phyloP scores from a whole-genome alignment of 257 asterid species.

The Eucommia ulmoides region DNA sequence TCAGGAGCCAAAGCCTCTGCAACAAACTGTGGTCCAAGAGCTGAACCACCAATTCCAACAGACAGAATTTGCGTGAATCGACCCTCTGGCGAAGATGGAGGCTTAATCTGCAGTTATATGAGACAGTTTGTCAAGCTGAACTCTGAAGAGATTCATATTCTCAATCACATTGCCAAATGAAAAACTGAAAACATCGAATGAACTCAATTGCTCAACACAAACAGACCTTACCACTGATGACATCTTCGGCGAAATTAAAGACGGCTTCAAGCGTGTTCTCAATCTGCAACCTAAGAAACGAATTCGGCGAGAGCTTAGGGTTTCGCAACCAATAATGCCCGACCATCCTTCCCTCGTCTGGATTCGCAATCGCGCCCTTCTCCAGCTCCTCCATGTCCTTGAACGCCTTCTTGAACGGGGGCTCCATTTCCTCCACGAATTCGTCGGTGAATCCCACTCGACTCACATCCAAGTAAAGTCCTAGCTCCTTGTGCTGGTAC shows the following conservation, averaged over 20 bases:
- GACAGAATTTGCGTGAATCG: conserved; percentile 86
- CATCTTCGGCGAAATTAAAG: conserved; percentile 55
- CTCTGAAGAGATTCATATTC: background rate
- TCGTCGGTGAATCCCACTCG: conserved; percentile 82
- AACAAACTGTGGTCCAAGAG: conserved; percentile 98
- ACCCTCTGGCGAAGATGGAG: conserved; percentile 38
- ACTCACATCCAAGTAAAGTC: conserved; percentile 75
- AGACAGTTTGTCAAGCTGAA: background rate
- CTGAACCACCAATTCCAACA: conserved; percentile 97
- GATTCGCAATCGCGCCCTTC: conserved; percentile 93
- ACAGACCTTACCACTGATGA: conserved; percentile 98
- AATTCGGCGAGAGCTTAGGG: conserved; percentile 70
- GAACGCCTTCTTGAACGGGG: conserved; percentile 60
- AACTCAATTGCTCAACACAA: background rate
- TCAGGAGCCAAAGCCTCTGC: conserved; percentile 99
- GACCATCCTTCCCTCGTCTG: conserved; percentile 97
- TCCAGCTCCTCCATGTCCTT: conserved; percentile 76
- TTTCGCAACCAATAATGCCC: conserved; percentile 94
- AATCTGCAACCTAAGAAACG: conserved; percentile 48
- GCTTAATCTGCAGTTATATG: conserved; percentile 49
- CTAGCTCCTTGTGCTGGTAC: conserved; percentile 94
- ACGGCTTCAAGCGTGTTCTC: conserved; percentile 56
- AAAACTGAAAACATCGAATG: background rate
- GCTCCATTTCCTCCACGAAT: conserved; percentile 78
- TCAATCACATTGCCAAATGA: background rate